Evolutionary conservation across 148 eudicot species (phyloP), one percentile per base, ranked within the genome.

Genomic region (Persicaria tinctoria): DNA sequence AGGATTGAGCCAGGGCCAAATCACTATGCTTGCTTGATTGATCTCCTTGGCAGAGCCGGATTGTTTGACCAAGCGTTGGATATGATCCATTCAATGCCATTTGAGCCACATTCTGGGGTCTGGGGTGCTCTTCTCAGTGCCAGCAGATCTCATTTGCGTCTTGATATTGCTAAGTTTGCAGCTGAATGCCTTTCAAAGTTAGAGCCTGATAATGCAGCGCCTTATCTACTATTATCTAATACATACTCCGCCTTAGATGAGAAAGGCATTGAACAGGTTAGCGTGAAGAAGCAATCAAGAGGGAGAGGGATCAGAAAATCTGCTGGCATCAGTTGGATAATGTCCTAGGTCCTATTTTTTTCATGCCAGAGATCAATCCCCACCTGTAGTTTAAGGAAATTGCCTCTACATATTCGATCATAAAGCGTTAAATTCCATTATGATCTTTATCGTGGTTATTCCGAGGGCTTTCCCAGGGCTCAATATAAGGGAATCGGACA

Each of bases 11-110:
- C 97, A 23, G 88, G 84, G 75, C 78, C 86, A 47, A 91, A 88
- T 76, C 97, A 91, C 73, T 88, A 89, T 49, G 93, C 91, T 76
- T 91, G 97, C 82, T 73, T 91, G 83, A 89, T 89, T 77, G 93
- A 91, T 81, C 84, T 91, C 62, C 89, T 89, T 79, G 81, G 85
- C 46, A 83, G 89, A 72, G 89, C 91, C 69, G 97, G 97, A 72
- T 73, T 77, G 72, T 75, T 86, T 38, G 80, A 80, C 74, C 82
- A 80, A 79, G 97, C 93, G 18, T 76, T 72, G 77, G 79, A 68
- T 1, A 81, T 91, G 14, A 76, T 91, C 12, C 71, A 78, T 17
- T 78, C 84, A 64, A 91, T 91, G 97, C 97, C 93, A 46, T 82
- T 91, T 74, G 78, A 83, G 72, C 97, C 97, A 68, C 86, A 84